Percentiles rank a stretch among this genome's conserved stretches.
Conservation (phyloP, 2,329 filamentous ascomycete species). For the Fusarium sp. region DNA sequence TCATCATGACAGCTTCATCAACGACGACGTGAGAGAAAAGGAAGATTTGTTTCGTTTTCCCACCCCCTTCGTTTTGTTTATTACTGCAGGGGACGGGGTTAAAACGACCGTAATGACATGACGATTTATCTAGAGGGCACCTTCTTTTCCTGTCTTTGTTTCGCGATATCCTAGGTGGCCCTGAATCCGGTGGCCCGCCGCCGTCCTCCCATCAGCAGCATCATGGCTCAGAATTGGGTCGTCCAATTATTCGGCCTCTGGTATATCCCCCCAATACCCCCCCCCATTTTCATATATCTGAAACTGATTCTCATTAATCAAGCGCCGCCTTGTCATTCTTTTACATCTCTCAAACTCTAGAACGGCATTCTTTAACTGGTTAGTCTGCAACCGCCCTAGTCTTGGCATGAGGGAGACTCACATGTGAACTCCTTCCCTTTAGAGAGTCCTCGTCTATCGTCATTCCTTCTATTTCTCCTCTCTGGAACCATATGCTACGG, state of each 20-base stretch:
- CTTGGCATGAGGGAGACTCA: neutral
- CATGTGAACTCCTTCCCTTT: conserved; percentile 16
- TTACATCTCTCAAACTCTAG: conserved; percentile 58
- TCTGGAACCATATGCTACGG: conserved; percentile 55
- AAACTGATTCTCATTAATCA: conserved; percentile 34
- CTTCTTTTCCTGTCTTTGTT: conserved; percentile 26
- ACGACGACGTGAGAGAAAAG: neutral
- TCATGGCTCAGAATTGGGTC: conserved; percentile 36
- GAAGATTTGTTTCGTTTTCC: neutral
- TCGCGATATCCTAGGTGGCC: conserved; percentile 7
- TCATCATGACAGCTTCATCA: conserved; percentile 26
- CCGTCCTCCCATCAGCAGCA: conserved; percentile 4
- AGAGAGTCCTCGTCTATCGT: conserved; percentile 63
- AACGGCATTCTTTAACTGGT: conserved; percentile 62
- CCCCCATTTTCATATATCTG: neutral
- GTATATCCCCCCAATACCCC: conserved; percentile 12
- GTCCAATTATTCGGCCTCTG: conserved; percentile 40
- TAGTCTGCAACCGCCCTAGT: conserved; percentile 18
- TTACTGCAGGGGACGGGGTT: neutral
- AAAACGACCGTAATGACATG: conserved; percentile 22
- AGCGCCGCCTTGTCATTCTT: conserved; percentile 61
- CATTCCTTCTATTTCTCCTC: conserved; percentile 58
- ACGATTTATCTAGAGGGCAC: conserved; percentile 7
- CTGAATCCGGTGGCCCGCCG: neutral
- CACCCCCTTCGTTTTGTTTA: neutral